These are phyloP conservation scores for Capsicum chinense DNA, from an alignment of 257 asterid genomes.

Conservation along the genomic window DNA sequence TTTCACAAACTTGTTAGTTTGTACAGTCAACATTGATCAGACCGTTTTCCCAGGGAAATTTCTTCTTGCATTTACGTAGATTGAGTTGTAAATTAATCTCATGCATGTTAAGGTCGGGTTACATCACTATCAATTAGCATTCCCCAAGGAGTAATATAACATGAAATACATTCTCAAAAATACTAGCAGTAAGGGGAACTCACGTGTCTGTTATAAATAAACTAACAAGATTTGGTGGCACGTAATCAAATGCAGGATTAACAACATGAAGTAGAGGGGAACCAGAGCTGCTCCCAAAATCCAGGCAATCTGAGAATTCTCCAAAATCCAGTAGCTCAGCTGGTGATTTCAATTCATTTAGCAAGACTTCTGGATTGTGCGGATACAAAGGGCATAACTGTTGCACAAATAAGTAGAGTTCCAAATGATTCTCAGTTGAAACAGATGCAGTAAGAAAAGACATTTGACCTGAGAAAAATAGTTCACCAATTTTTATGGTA, in stretches of 20 bases:
- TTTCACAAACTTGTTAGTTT: neutral
- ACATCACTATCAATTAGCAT: conserved; percentile 4
- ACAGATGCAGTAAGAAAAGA: conserved; percentile 31
- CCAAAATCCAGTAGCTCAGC: conserved; percentile 96
- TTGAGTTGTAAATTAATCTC: conserved; percentile 6
- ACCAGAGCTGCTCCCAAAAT: conserved; percentile 78
- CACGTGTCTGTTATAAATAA: conserved; percentile 94
- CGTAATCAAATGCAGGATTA: conserved; percentile 98
- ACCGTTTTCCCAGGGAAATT: conserved; percentile 9
- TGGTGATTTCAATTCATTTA: conserved; percentile 93
- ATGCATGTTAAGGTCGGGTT: neutral
- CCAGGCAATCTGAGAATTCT: conserved; percentile 93
- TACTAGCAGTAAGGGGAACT: conserved; percentile 43
- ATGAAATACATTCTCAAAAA: neutral
- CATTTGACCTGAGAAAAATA: conserved; percentile 10
- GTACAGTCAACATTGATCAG: conserved; percentile 4
- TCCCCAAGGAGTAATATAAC: neutral
- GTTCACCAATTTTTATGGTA: neutral
- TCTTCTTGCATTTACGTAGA: conserved; percentile 10
- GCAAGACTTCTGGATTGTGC: conserved; percentile 94
- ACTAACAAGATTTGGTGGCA: conserved; percentile 94
- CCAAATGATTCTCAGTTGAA: conserved; percentile 31
- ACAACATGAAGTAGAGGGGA: conserved; percentile 86
- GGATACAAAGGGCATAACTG: conserved; percentile 97
- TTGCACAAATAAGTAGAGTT: conserved; percentile 32